A percentile compares a stretch with the other conserved stretches of the same genome.
phyloP scores from a whole-genome alignment of 192 early-diverging fungal genomes.

The Backusella macrospora region DNA sequence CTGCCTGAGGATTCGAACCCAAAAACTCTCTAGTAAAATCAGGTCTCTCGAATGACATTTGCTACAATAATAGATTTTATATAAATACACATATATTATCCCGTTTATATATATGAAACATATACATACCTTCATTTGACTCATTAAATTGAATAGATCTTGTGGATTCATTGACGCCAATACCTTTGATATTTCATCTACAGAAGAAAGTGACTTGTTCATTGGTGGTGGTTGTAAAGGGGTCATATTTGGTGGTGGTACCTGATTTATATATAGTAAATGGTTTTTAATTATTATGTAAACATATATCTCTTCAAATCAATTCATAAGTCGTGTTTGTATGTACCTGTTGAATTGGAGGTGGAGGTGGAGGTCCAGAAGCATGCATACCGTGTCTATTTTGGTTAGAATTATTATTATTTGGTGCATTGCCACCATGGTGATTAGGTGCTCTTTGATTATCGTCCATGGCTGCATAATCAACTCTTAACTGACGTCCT shows the following conservation, averaged over 20 bases:
- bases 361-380: not conserved
- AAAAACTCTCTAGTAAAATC: conserved; percentile 72
- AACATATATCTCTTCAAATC: not conserved
- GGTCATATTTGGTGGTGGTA: conserved; percentile 9
- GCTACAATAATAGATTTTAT: conserved; percentile 31
- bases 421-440: not conserved
- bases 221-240: conserved; percentile 12
- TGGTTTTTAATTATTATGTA: not conserved
- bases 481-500: conserved; percentile 87
- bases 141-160: conserved; percentile 65
- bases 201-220: conserved; percentile 19
- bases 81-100: not conserved
- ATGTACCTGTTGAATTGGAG: conserved; percentile 5
- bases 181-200: conserved; percentile 57
- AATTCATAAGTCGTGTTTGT: not conserved
- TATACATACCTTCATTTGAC: conserved; percentile 63
- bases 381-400: conserved; percentile 19
- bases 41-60: conserved; percentile 58
- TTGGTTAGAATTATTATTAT: conserved; percentile 20
- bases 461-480: conserved; percentile 84
- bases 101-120: not conserved
- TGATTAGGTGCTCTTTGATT: conserved; percentile 20
- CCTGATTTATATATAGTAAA: not conserved
- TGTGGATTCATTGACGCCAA: conserved; percentile 58
- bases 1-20: conserved; percentile 75